phyloP scores from a whole-genome alignment of 2,329 filamentous ascomycete genomes.

The Tolypocladium album region DNA sequence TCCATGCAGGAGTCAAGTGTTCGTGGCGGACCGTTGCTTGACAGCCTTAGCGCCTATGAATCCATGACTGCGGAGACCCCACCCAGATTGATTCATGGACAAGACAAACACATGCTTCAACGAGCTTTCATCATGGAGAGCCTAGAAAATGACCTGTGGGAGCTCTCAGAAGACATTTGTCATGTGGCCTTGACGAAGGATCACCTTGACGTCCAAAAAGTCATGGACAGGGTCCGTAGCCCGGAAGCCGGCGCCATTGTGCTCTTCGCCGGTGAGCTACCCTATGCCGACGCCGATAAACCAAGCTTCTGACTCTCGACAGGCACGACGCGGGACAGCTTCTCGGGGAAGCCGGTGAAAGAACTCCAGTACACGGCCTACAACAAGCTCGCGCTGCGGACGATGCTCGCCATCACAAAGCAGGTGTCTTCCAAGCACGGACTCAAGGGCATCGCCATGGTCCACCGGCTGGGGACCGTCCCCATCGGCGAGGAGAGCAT shows the following conservation, averaged over 20 bases:
- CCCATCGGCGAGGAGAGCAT: conserved; percentile 92
- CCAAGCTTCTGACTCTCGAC: not conserved
- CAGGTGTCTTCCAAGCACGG: conserved; percentile 47
- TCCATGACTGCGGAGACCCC: not conserved
- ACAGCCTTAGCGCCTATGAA: not conserved
- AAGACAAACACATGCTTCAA: too few species aligned
- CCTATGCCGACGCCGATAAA: conserved; percentile 4
- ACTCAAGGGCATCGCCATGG: conserved; percentile 65
- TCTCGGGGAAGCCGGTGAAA: conserved; percentile 59
- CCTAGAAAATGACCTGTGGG: conserved; percentile 16
- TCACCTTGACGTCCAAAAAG: conserved; percentile 42
- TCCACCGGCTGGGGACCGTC: conserved; percentile 76
- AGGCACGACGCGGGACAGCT: conserved; percentile 72
- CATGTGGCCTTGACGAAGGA: conserved; percentile 60
- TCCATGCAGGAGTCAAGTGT: not conserved
- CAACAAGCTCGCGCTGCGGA: conserved; percentile 55
- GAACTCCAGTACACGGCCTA: conserved; percentile 71
- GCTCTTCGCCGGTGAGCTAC: conserved; percentile 54
- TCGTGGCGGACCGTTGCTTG: not conserved
- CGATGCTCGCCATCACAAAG: conserved; percentile 54
- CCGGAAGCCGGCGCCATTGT: conserved; percentile 68
- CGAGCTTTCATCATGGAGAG: conserved; percentile 4
- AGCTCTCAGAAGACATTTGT: conserved; percentile 39
- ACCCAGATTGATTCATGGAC: not conserved
- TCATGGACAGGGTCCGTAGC: conserved; percentile 59